Percentiles rank a stretch among this genome's conserved stretches.
Evolutionary conservation across 192 early-diverging fungal species (phyloP).

Genomic region (Coemansia sp.): DNA sequence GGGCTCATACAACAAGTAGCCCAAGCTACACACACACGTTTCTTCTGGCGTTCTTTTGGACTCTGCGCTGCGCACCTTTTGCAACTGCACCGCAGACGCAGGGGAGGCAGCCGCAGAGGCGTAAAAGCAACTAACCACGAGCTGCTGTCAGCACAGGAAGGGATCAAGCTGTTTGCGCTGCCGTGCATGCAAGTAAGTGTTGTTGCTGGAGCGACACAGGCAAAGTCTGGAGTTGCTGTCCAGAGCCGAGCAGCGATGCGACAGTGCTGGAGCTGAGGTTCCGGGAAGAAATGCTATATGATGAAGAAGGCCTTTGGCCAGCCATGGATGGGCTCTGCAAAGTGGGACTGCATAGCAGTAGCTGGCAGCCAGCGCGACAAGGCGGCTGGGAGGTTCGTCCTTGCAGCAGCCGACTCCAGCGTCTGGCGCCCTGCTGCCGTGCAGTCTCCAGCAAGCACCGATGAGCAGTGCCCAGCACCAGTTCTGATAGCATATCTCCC

Average conservation of each 20-base stretch:
- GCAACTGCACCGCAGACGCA: background rate
- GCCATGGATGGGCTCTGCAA: background rate
- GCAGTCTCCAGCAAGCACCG: background rate
- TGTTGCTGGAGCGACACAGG: background rate
- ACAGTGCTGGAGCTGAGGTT: background rate
- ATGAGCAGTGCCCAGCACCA: constrained; percentile 4
- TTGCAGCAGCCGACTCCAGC: background rate
- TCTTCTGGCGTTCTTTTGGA: constrained; percentile 50
- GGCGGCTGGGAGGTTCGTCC: constrained; percentile 16
- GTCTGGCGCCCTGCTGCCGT: background rate
- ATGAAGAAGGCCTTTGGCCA: background rate
- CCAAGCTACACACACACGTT: constrained; percentile 14
- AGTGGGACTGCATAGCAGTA: background rate
- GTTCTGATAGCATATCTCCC: constrained; percentile 8
- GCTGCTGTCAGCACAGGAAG: constrained; percentile 8
- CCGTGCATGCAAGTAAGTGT: background rate
- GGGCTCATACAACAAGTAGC: constrained; percentile 1
- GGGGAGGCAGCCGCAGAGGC: constrained; percentile 7
- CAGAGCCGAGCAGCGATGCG: background rate
- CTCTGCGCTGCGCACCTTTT: background rate
- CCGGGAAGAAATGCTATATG: background rate
- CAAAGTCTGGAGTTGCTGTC: background rate
- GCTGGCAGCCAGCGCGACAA: background rate
- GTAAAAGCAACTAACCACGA: constrained; percentile 34
- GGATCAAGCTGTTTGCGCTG: background rate